A percentile compares a stretch with the other conserved stretches of the same genome.
Conservation (phyloP, 805 yeast genomes). For the Teunomyces lycoperdinae region DNA sequence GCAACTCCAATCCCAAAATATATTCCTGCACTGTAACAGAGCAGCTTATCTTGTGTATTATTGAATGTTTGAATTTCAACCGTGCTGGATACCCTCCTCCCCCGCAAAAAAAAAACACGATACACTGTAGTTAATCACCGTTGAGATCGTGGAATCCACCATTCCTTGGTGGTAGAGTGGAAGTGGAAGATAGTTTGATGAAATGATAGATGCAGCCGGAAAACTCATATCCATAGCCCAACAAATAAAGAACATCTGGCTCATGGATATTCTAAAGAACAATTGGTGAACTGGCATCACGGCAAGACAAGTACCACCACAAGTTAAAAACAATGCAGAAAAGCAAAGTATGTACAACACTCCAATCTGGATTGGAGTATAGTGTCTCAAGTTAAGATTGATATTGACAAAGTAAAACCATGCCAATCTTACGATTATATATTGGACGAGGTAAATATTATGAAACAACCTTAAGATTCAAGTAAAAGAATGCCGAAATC, state of each 20-base stretch:
- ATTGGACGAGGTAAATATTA: slow-evolving; percentile 54
- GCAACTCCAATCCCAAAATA: slow-evolving; percentile 64
- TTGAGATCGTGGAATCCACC: slow-evolving; percentile 71
- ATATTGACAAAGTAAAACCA: slow-evolving; percentile 59
- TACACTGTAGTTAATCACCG: slow-evolving; percentile 68
- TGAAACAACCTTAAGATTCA: slow-evolving; percentile 44
- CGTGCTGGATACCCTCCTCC: slow-evolving; percentile 68
- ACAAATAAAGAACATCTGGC: slow-evolving; percentile 52
- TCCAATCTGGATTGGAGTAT: slow-evolving; percentile 30
- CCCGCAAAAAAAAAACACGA: too few species aligned
- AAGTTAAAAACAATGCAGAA: slow-evolving; percentile 52
- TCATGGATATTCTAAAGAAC: slow-evolving; percentile 57
- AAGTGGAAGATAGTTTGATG: slow-evolving; percentile 57
- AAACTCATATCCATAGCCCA: slow-evolving; percentile 81
- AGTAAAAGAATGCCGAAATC: slow-evolving; percentile 40
- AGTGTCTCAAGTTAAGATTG: slow-evolving; percentile 47
- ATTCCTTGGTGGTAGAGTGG: slow-evolving; percentile 70
- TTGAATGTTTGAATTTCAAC: slow-evolving; percentile 42
- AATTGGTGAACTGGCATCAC: slow-evolving; percentile 57
- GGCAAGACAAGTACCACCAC: slow-evolving; percentile 56
- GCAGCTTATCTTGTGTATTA: slow-evolving; percentile 16
- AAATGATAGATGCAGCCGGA: slow-evolving; percentile 67
- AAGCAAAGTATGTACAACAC: slow-evolving; percentile 47
- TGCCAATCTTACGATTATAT: slow-evolving; percentile 42
- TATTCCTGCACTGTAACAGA: slow-evolving; percentile 55